A percentile compares a stretch with the other conserved stretches of the same genome.
phyloP scores from a whole-genome alignment of 2,329 filamentous ascomycete species.

The Tolypocladium capitatum region DNA sequence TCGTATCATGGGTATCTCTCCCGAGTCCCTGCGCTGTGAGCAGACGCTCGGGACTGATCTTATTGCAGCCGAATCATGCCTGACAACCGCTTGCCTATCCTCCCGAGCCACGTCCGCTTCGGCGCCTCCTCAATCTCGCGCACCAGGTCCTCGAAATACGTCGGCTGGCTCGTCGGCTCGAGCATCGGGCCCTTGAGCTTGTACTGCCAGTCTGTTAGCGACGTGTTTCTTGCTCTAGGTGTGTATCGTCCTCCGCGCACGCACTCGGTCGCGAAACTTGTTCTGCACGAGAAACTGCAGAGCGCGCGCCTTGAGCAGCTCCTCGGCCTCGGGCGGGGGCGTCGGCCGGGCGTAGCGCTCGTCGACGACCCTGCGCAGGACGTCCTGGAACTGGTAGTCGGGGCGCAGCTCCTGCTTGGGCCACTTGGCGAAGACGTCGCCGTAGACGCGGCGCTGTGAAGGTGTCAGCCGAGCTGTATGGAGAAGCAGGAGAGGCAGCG shows the following conservation, averaged over 20 bases:
- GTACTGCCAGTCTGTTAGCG: slow-evolving; percentile 13
- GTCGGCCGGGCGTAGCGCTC: slow-evolving; percentile 20
- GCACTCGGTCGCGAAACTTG: slow-evolving; percentile 43
- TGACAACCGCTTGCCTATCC: slow-evolving; percentile 38
- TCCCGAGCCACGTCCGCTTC: slow-evolving; percentile 37
- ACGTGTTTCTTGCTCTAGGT: too few species aligned
- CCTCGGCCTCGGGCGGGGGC: slow-evolving; percentile 29
- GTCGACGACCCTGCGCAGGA: slow-evolving; percentile 27
- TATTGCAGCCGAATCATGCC: slow-evolving; percentile 47
- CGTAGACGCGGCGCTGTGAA: slow-evolving; percentile 21
- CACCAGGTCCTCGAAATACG: slow-evolving; percentile 48
- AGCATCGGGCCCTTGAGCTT: slow-evolving; percentile 35
- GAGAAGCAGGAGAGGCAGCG: not conserved
- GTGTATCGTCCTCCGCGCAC: too few species aligned
- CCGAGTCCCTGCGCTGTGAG: too few species aligned
- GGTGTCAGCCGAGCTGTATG: not conserved
- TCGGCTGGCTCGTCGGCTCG: slow-evolving; percentile 47
- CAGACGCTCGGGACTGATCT: slow-evolving; percentile 2
- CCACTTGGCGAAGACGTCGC: slow-evolving; percentile 37
- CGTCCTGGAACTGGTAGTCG: slow-evolving; percentile 46
- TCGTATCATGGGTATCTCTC: not conserved
- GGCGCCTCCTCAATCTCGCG: slow-evolving; percentile 52
- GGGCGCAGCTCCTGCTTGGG: slow-evolving; percentile 51
- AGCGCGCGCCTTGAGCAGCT: slow-evolving; percentile 45
- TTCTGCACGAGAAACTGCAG: slow-evolving; percentile 46